Percentiles rank a stretch among this genome's conserved stretches.
Conservation (phyloP, 2,329 filamentous ascomycete genomes). For the Fusarium armeniacum region DNA sequence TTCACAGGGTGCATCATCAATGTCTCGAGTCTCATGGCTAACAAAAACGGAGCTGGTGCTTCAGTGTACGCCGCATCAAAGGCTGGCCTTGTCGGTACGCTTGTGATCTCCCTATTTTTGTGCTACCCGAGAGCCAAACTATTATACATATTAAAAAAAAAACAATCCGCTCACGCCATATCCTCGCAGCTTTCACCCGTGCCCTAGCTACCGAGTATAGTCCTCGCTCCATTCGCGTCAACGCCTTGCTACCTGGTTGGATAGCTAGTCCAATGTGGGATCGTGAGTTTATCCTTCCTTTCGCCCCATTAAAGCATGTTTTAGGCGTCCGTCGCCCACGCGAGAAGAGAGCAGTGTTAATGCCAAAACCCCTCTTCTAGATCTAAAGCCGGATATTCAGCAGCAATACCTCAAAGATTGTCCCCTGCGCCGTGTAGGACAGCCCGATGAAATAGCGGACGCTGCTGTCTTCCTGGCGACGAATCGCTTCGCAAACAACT, state of each 20-base stretch:
- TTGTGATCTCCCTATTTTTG: constrained; percentile 30
- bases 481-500: constrained; percentile 89
- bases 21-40: constrained; percentile 80
- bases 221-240: constrained; percentile 76
- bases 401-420: constrained; percentile 65
- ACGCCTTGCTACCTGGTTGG: constrained; percentile 86
- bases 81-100: constrained; percentile 79
- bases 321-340: constrained; percentile 19
- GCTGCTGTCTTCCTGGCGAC: constrained; percentile 82
- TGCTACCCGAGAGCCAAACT: constrained; percentile 36
- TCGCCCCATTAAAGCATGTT: constrained; percentile 25
- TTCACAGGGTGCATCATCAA: constrained; percentile 80
- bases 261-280: constrained; percentile 85
- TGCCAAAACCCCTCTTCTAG: constrained; percentile 56
- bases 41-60: constrained; percentile 77
- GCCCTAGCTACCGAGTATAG: constrained; percentile 75
- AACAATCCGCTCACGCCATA: constrained; percentile 37
- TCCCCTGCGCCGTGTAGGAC: constrained; percentile 76
- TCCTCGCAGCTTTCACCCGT: constrained; percentile 72
- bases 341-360: constrained; percentile 53
- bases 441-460: constrained; percentile 80
- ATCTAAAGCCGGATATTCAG: constrained; percentile 57
- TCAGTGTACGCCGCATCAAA: constrained; percentile 84
- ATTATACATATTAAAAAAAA: constrained; percentile 42
- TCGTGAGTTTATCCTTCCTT: constrained; percentile 63